Conservation (phyloP, 2,329 filamentous ascomycete species). For the Coniosporium tulheliwenetii region DNA sequence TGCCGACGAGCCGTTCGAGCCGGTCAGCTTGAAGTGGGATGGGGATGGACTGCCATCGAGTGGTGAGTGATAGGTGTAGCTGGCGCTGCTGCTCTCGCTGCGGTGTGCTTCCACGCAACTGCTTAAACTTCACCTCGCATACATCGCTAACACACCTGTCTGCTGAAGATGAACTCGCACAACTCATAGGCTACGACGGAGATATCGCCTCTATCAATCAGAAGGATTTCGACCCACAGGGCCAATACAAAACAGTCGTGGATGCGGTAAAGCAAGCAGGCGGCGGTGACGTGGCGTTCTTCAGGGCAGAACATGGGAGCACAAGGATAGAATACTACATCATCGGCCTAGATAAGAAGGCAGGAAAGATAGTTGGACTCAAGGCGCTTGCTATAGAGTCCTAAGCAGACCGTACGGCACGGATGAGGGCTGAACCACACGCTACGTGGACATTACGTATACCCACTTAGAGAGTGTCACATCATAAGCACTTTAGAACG, state of each 20-base stretch:
- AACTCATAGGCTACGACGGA: slow-evolving; percentile 44
- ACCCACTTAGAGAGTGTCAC: too few species aligned
- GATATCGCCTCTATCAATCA: slow-evolving; percentile 51
- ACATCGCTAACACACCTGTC: too few species aligned
- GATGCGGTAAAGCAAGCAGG: slow-evolving; percentile 53
- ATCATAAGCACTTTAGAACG: too few species aligned
- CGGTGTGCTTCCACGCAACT: background rate
- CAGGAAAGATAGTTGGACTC: slow-evolving; percentile 53
- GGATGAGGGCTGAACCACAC: background rate
- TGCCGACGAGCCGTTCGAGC: slow-evolving; percentile 72
- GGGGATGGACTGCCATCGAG: slow-evolving; percentile 43
- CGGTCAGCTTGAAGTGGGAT: slow-evolving; percentile 51
- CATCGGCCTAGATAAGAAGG: slow-evolving; percentile 44
- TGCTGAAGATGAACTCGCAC: slow-evolving; percentile 49
- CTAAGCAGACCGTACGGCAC: background rate
- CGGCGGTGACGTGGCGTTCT: slow-evolving; percentile 58
- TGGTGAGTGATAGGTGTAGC: slow-evolving; percentile 21
- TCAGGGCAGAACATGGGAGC: slow-evolving; percentile 47
- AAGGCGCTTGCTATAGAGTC: slow-evolving; percentile 63
- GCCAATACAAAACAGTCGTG: slow-evolving; percentile 53
- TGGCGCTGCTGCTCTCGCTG: background rate
- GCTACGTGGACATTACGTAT: too few species aligned
- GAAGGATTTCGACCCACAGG: slow-evolving; percentile 56
- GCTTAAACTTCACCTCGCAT: too few species aligned
- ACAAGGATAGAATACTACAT: slow-evolving; percentile 69